Conservation (phyloP, 2,329 filamentous ascomycete species). For the Aureobasidium sp. region DNA sequence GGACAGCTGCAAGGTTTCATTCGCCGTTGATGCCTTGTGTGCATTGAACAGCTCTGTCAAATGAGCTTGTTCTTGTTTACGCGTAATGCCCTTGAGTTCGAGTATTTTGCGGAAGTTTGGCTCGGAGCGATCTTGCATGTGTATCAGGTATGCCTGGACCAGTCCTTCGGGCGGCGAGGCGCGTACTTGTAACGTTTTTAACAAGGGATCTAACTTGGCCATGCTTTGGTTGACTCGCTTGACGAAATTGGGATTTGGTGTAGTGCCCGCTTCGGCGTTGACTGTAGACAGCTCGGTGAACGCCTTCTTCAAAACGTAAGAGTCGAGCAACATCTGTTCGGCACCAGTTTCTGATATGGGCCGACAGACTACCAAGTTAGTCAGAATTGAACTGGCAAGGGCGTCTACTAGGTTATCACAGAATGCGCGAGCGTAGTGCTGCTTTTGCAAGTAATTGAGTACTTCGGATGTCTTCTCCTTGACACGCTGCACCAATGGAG, state of each 20-base stretch:
- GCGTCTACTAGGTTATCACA: constrained; percentile 93
- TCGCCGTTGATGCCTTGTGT: constrained; percentile 59
- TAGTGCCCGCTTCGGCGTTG: constrained; percentile 46
- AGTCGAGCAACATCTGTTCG: constrained; percentile 96
- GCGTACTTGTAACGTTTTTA: constrained; percentile 94
- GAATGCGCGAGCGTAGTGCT: constrained; percentile 88
- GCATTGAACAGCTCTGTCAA: constrained; percentile 87
- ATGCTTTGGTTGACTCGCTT: constrained; percentile 81
- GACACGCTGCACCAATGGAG: constrained; percentile 66
- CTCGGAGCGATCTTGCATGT: constrained; percentile 88
- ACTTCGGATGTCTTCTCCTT: constrained; percentile 67
- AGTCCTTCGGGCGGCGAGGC: constrained; percentile 85
- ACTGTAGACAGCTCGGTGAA: constrained; percentile 62
- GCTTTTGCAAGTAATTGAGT: constrained; percentile 70
- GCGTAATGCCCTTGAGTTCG: constrained; percentile 83
- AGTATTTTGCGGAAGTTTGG: constrained; percentile 94
- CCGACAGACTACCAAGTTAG: constrained; percentile 77
- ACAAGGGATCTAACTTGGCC: constrained; percentile 78
- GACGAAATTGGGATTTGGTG: constrained; percentile 57
- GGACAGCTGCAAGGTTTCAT: constrained; percentile 62
- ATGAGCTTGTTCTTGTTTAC: constrained; percentile 69
- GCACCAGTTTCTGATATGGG: constrained; percentile 91
- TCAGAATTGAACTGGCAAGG: constrained; percentile 68
- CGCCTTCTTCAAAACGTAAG: constrained; percentile 78
- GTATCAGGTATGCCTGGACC: constrained; percentile 94